Percentiles rank a stretch among this genome's conserved stretches.
Conservation (phyloP, 768 basidiomycete species). For the Kwoniella heveanensis region DNA sequence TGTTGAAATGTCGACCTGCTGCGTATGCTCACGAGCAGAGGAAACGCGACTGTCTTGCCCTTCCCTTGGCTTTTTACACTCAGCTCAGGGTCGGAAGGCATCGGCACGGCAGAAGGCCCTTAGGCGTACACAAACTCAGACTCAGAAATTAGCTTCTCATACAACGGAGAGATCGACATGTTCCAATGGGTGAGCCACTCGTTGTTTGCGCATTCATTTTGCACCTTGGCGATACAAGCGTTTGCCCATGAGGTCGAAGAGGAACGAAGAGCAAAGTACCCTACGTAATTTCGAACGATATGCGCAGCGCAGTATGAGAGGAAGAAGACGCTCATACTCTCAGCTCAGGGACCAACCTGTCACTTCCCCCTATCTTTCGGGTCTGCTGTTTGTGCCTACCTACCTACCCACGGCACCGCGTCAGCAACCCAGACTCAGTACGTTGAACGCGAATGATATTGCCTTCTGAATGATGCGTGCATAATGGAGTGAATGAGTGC, state of each 20-base stretch:
- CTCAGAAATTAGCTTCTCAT: background rate
- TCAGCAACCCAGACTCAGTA: too few species aligned
- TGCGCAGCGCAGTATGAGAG: background rate
- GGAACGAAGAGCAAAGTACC: background rate
- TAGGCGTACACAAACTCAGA: background rate
- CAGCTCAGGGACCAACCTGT: too few species aligned
- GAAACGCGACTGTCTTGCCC: background rate
- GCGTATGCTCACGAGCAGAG: background rate
- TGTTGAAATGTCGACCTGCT: too few species aligned
- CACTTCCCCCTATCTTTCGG: too few species aligned
- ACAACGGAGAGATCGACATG: conserved; percentile 1
- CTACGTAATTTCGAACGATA: background rate
- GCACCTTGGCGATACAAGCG: background rate
- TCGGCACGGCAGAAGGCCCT: background rate
- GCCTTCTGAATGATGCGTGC: background rate
- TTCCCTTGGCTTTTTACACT: background rate
- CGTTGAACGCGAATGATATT: background rate
- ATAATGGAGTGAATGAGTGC: background rate
- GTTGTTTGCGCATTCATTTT: background rate
- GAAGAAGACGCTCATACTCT: background rate
- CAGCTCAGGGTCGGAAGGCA: too few species aligned
- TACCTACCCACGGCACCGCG: background rate
- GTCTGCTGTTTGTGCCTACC: too few species aligned
- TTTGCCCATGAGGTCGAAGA: background rate
- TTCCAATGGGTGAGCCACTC: background rate